phyloP scores from a whole-genome alignment of 179 eudicot genomes.

The Patellifolia procumbens region DNA sequence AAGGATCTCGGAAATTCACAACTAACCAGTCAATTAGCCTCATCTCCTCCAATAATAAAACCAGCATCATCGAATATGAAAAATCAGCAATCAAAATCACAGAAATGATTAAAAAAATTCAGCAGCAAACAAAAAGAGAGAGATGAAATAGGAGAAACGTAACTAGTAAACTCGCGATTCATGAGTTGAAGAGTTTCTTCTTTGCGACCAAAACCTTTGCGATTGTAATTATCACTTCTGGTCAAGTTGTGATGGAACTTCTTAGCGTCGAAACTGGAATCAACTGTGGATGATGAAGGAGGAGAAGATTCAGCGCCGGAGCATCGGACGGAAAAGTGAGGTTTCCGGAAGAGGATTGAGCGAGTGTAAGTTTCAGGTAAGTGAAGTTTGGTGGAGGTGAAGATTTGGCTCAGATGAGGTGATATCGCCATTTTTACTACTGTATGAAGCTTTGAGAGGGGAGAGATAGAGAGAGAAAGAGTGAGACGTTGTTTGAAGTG shows the following conservation, averaged over 20 bases:
- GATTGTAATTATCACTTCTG: conserved; percentile 82
- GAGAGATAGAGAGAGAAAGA: conserved; percentile 2
- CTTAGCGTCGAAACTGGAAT: conserved; percentile 73
- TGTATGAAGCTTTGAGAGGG: conserved; percentile 3
- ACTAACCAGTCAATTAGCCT: not conserved
- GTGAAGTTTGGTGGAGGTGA: conserved; percentile 40
- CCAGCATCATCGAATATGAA: not conserved
- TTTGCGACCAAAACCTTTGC: conserved; percentile 81
- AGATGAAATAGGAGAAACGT: conserved; percentile 3
- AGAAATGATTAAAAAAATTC: not conserved
- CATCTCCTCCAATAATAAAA: not conserved
- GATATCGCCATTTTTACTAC: conserved; percentile 57
- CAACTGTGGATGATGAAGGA: conserved; percentile 29
- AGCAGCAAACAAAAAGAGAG: not conserved
- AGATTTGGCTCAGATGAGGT: conserved; percentile 45
- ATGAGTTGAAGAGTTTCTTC: conserved; percentile 78
- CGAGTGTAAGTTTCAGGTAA: conserved; percentile 40
- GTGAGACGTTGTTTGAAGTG: not conserved
- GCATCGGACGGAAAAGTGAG: conserved; percentile 54
- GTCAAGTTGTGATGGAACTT: conserved; percentile 80
- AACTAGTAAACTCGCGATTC: conserved; percentile 90
- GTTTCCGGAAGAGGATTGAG: conserved; percentile 34
- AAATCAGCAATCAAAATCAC: not conserved
- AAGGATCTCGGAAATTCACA: not conserved
- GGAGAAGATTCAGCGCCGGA: conserved; percentile 45